Evolutionary conservation across 2,329 filamentous ascomycete genomes (phyloP), one percentile per base, ranked within the genome.

Genomic region (Exophiala sp.): DNA sequence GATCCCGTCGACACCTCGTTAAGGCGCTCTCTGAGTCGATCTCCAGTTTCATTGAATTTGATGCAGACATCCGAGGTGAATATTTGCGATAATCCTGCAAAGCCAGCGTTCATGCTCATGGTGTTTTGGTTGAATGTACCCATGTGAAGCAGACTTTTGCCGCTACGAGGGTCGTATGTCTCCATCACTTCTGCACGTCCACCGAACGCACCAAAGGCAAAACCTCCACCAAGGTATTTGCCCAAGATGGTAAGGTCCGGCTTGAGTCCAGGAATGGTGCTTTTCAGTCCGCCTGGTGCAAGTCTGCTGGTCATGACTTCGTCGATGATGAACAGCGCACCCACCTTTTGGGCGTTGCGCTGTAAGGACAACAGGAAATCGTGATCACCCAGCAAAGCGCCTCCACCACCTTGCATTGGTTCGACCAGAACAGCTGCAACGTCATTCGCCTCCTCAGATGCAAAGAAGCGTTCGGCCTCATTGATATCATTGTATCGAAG

Each of bases 291-390:
- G 3, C 74, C 69, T 1, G 70, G 70, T n/a, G 73, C 68, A 24
- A 87, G 68, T 2, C 85, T 75, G 3, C 81, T 84, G 0, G 85
- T 87, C 78, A 87, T 85, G 3, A 89, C 85, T 68, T 89, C 86
- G 64, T 89, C 86, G 10, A 87, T 70, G 33, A 89, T 82, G 59
- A 89, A 77, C 1, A 89, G 51, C 0, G 80, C 79, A 1, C 78
- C 79, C 0, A 72, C 68, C 63, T 75, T 69, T 20, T 68, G 69
- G 1, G 81, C 77, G 4, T 72, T 69, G 0, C 72, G 66, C 39
- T 78, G 77, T 3, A 86, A 66, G 1, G 73, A 72, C 5, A 66
- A 56, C 32, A 87, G 65, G 58, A 87, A 87, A n/a, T 75, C 75
- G 1, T 44, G 50, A 0, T 68, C 71, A 0, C 72, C 83, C 0